phyloP scores from a whole-genome alignment of 371 early-diverging fungal species.

The Polyrhizophydium stewartii region DNA sequence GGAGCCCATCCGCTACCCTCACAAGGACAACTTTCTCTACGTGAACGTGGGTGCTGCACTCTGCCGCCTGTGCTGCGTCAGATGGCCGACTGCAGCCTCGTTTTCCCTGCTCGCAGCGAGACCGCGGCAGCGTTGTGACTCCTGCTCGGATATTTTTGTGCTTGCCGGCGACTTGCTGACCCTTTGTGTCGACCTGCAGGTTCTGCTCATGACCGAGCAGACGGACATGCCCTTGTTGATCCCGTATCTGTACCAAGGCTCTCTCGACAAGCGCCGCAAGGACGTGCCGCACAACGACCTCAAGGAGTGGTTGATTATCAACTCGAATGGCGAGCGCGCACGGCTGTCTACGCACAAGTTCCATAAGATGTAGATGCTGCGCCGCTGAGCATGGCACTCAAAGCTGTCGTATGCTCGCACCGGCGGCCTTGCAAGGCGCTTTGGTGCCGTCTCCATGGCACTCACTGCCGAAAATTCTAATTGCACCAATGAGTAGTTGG shows the following conservation, averaged over 20 bases:
- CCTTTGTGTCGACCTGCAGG: constrained; percentile 28
- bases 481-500: no score
- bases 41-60: constrained; percentile 47
- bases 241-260: constrained; percentile 55
- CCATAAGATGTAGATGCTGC: no score
- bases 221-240: constrained; percentile 50
- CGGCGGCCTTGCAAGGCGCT: no score
- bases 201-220: constrained; percentile 50
- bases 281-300: constrained; percentile 54
- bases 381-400: no score
- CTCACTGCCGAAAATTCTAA: no score
- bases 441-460: no score
- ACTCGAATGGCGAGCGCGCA: constrained; percentile 52
- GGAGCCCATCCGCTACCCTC: constrained; percentile 47
- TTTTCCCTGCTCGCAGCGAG: no score
- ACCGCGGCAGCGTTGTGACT: no score
- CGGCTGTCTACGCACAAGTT: constrained; percentile 56
- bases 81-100: no score
- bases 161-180: no score
- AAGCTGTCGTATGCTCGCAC: no score
- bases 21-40: constrained; percentile 51
- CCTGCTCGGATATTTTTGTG: no score
- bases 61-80: neutral
- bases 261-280: constrained; percentile 44
- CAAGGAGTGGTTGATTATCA: constrained; percentile 60